Conservation (phyloP, 805 yeast genomes). For the Nakazawaea ernobii region DNA sequence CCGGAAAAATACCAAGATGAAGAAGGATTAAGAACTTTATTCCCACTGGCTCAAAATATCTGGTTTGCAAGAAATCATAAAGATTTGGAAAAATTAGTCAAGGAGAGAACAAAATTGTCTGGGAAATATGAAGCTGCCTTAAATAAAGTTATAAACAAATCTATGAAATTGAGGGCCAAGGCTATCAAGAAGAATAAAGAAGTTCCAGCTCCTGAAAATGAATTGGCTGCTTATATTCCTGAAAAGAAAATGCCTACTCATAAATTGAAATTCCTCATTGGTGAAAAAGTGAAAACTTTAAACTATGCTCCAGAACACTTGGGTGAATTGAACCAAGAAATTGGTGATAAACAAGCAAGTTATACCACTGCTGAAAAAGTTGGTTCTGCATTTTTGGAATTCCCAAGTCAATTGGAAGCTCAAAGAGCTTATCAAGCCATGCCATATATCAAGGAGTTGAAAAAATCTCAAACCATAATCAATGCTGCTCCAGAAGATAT, state of each 20-base stretch:
- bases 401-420: conserved; percentile 78
- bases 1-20: conserved; percentile 40
- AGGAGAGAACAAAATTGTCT: conserved; percentile 60
- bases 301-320: conserved; percentile 63
- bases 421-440: conserved; percentile 86
- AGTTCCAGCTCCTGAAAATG: conserved; percentile 51
- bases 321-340: conserved; percentile 63
- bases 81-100: conserved; percentile 47
- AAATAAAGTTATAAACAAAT: conserved; percentile 52
- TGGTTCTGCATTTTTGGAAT: conserved; percentile 75
- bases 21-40: conserved; percentile 50
- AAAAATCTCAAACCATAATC: conserved; percentile 41
- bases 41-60: conserved; percentile 55
- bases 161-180: conserved; percentile 51
- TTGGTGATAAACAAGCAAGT: conserved; percentile 49
- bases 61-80: conserved; percentile 62
- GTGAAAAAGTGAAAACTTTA: conserved; percentile 82
- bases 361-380: conserved; percentile 46
- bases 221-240: conserved; percentile 55
- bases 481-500: conserved; percentile 79
- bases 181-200: conserved; percentile 52
- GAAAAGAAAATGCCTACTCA: conserved; percentile 81
- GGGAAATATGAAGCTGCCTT: conserved; percentile 61
- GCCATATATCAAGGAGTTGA: conserved; percentile 44
- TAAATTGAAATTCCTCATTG: conserved; percentile 61